Evolutionary conservation across 2,329 filamentous ascomycete genomes (phyloP).

Genomic region (Venturia asperata): DNA sequence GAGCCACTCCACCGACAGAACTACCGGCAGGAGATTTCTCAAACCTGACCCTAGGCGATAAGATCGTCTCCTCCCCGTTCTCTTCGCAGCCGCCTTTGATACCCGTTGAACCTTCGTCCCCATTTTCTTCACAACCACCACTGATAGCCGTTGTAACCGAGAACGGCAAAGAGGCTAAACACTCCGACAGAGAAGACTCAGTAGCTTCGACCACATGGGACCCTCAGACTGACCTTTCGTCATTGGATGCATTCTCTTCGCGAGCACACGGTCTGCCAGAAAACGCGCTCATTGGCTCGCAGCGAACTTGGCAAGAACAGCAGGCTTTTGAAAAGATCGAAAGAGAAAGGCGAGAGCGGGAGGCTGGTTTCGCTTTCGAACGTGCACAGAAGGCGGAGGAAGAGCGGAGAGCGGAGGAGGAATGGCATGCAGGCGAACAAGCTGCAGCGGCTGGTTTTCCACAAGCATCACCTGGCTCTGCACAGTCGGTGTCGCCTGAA

Average conservation of each 20-base stretch:
- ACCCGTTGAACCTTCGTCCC: slow-evolving; percentile 1
- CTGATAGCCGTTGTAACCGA: slow-evolving; percentile 23
- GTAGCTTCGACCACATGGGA: slow-evolving; percentile 28
- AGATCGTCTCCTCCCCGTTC: background rate
- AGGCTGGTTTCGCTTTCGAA: slow-evolving; percentile 24
- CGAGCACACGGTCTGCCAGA: slow-evolving; percentile 25
- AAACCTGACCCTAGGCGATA: background rate
- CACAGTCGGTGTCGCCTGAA: slow-evolving; percentile 31
- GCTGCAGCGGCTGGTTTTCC: slow-evolving; percentile 20
- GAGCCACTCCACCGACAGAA: background rate
- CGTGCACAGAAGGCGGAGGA: slow-evolving; percentile 24
- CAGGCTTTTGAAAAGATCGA: slow-evolving; percentile 28
- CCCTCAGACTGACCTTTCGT: slow-evolving; percentile 27
- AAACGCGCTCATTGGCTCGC: slow-evolving; percentile 22
- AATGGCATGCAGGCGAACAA: slow-evolving; percentile 26
- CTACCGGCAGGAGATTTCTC: slow-evolving; percentile 1
- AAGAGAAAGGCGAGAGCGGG: slow-evolving; percentile 25
- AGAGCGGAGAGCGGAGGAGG: slow-evolving; percentile 26
- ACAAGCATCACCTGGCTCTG: slow-evolving; percentile 19
- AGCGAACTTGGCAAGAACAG: slow-evolving; percentile 29
- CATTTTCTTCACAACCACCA: slow-evolving; percentile 10
- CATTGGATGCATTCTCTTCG: slow-evolving; percentile 27
- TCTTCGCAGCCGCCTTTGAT: slow-evolving; percentile 9
- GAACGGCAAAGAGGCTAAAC: slow-evolving; percentile 25
- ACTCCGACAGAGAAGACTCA: slow-evolving; percentile 22